Percentiles rank a stretch among this genome's conserved stretches.
Conservation (phyloP, 2,329 filamentous ascomycete genomes). For the Nemania sp. region DNA sequence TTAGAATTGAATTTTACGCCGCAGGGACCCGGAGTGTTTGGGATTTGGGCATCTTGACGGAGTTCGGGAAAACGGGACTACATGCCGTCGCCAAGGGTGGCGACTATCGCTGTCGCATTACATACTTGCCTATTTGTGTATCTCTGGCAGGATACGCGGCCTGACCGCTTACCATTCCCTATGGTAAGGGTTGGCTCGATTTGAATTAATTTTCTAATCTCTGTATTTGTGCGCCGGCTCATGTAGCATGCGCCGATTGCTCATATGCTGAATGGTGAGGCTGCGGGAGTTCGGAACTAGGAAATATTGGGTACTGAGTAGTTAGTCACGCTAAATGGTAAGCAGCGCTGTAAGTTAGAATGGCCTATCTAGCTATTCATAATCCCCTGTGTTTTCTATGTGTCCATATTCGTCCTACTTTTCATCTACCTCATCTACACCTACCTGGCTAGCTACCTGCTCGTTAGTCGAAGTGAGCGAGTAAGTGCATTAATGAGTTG, state of each 20-base stretch:
- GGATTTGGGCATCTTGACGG: slow-evolving; percentile 21
- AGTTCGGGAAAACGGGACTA: slow-evolving; percentile 17
- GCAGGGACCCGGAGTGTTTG: not conserved
- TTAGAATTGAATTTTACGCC: not conserved
- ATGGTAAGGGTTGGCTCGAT: not conserved
- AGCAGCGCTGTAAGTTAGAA: too few relatives aligned
- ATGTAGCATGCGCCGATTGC: slow-evolving; percentile 5
- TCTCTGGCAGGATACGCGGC: slow-evolving; percentile 12
- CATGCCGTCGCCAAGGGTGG: not conserved
- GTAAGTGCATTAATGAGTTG: too few relatives aligned
- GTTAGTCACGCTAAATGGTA: too few relatives aligned
- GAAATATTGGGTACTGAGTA: not conserved
- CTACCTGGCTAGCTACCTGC: too few relatives aligned
- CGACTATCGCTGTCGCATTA: not conserved
- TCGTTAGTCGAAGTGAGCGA: too few relatives aligned
- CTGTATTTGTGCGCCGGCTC: not conserved
- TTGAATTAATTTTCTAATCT: not conserved
- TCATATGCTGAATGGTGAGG: not conserved
- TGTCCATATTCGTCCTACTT: too few relatives aligned
- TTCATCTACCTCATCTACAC: too few relatives aligned
- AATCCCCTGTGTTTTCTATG: too few relatives aligned
- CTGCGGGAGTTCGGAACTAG: too few relatives aligned
- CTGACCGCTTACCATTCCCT: not conserved
- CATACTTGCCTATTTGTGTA: not conserved
- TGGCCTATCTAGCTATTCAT: too few relatives aligned